Conservation (phyloP, 2,329 filamentous ascomycete genomes). For the Parastagonospora avenae region DNA sequence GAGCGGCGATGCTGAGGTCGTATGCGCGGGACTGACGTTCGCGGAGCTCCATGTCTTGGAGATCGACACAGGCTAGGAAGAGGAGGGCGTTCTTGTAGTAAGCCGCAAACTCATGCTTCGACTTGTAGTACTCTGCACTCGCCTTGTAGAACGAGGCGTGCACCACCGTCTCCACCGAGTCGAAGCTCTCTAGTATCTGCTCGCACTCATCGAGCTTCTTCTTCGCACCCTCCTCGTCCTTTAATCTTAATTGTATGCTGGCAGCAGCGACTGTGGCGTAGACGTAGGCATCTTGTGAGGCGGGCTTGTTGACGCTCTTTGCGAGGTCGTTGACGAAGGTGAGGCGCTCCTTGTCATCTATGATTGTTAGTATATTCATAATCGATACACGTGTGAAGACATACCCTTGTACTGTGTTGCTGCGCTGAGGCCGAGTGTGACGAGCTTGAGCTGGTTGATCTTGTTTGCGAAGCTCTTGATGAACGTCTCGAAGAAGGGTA, state of each 20-base stretch:
- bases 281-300: slow-evolving; percentile 93
- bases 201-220: slow-evolving; percentile 88
- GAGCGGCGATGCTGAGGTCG: slow-evolving; percentile 87
- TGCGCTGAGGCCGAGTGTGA: slow-evolving; percentile 85
- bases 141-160: slow-evolving; percentile 96
- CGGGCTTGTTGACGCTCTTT: slow-evolving; percentile 86
- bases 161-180: slow-evolving; percentile 92
- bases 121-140: slow-evolving; percentile 92
- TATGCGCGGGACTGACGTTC: slow-evolving; percentile 87
- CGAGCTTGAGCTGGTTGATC: slow-evolving; percentile 98
- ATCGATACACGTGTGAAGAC: neutral
- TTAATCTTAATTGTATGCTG: slow-evolving; percentile 80
- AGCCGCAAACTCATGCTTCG: slow-evolving; percentile 88
- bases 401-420: slow-evolving; percentile 81
- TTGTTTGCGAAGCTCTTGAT: slow-evolving; percentile 96
- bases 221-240: slow-evolving; percentile 80
- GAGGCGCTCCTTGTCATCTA: slow-evolving; percentile 86
- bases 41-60: slow-evolving; percentile 71
- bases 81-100: slow-evolving; percentile 98
- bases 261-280: slow-evolving; percentile 92
- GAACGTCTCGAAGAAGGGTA: slow-evolving; percentile 92
- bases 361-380: slow-evolving; percentile 25
- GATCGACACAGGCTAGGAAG: slow-evolving; percentile 93
- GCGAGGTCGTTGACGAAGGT: slow-evolving; percentile 82
- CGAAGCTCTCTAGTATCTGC: slow-evolving; percentile 85